phyloP scores from a whole-genome alignment of 305 asterid species.

The Galium porrigens region DNA sequence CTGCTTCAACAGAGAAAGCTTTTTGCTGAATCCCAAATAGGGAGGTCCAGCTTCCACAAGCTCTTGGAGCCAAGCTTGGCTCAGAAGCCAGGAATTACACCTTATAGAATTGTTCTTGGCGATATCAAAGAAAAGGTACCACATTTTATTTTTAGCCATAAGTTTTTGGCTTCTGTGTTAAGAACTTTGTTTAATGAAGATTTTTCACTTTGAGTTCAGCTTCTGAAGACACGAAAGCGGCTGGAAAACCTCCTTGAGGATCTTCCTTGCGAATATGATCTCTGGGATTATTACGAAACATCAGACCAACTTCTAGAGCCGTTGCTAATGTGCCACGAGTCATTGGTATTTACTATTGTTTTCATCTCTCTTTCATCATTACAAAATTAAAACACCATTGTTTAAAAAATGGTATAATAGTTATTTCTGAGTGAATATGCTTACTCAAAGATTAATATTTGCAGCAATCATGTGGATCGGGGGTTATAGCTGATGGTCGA shows the following conservation, averaged over 20 bases:
- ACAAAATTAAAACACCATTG: background rate
- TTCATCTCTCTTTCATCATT: background rate
- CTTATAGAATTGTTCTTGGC: conserved; percentile 85
- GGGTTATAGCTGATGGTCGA: conserved; percentile 81
- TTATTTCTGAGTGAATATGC: background rate
- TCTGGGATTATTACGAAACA: conserved; percentile 72
- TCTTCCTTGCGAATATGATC: conserved; percentile 78
- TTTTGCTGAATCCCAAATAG: conserved; percentile 69
- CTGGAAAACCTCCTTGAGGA: conserved; percentile 87
- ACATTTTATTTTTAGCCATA: background rate
- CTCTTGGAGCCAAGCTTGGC: conserved; percentile 83
- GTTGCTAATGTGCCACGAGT: conserved; percentile 61
- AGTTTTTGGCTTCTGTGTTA: background rate
- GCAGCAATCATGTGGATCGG: conserved; percentile 86
- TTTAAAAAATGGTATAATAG: too few species aligned
- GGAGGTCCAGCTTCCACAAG: conserved; percentile 80
- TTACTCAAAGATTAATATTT: conserved; percentile 15
- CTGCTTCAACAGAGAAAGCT: conserved; percentile 61
- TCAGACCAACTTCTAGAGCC: conserved; percentile 82
- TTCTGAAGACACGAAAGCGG: conserved; percentile 59
- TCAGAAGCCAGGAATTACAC: conserved; percentile 76
- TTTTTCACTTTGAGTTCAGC: conserved; percentile 31
- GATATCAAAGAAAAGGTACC: conserved; percentile 76
- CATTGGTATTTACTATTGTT: conserved; percentile 35
- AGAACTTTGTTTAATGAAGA: conserved; percentile 3